Evolutionary conservation across 495 filamentous ascomycete genomes (phyloP), one percentile per base, ranked within the genome.

Genomic region (Penicillium coffeae): DNA sequence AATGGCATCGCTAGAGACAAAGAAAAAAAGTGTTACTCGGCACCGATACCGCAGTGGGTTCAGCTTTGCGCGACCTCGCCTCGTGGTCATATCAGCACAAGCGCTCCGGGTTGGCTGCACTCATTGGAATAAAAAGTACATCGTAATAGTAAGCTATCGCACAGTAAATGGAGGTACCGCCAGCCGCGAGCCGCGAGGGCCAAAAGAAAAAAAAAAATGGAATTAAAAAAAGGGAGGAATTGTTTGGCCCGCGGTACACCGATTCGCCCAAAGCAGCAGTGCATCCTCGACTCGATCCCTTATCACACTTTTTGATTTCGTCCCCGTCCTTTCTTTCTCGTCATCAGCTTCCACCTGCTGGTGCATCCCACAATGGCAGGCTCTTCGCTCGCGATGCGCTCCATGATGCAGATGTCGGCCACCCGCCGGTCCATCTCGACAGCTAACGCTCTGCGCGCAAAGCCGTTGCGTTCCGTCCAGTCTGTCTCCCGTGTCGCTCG

Each of bases 191-290:
- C n/a, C n/a, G n/a, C n/a, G n/a, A n/a, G n/a, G 33, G 25, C 10
- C 25, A 45, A 45, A 32, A 4, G 9, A 42, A 42, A 22, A 42
- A 32, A 42, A n/a, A 27, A 42, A 27, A 22, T 41, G 10, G 10
- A 18, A 42, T 9, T 25, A 42, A 42, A 40, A 42, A 22, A 3
- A 16, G 7, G n/a, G 12, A 20, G 14, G 25, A 9, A 19, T 40
- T 16, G 14, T 40, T 8, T 22, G 4, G 30, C 39, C 22, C 54
- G 47, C 45, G 52, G 39, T 55, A 71, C 70, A 73, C 70, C 70
- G 70, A 65, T 66, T 65, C 66, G 62, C 70, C 68, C 59, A 65
- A 73, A 71, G 60, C 59, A 73, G 70, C 58, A 61, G 47, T 54
- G 48, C 46, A 42, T 38, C 38, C 48, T 38, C 42, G 39, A 38